phyloP scores from a whole-genome alignment of 148 eudicot species.

The Diospyros kaki region DNA sequence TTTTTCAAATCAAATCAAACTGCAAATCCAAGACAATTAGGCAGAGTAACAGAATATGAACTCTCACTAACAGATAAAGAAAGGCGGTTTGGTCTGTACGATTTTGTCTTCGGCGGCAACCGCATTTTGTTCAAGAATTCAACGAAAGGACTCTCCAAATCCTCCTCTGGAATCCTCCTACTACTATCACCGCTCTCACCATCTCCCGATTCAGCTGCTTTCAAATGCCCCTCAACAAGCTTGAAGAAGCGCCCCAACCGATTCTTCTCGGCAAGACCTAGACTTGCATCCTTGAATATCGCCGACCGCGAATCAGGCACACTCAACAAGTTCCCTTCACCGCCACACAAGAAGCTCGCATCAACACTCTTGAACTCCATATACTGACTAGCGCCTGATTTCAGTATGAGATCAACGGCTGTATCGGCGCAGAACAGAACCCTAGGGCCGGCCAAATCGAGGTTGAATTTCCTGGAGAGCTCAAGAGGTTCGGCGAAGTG shows the following conservation, averaged over 20 bases:
- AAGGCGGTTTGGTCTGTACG: constrained; percentile 44
- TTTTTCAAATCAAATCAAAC: neutral
- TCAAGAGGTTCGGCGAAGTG: constrained; percentile 20
- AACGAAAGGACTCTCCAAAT: constrained; percentile 65
- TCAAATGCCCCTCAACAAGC: constrained; percentile 53
- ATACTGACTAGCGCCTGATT: constrained; percentile 56
- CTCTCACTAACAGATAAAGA: constrained; percentile 30
- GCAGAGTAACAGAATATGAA: constrained; percentile 12
- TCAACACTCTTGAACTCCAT: constrained; percentile 75
- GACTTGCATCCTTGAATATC: constrained; percentile 49
- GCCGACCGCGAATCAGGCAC: constrained; percentile 77
- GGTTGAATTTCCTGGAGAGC: constrained; percentile 24
- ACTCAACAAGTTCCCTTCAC: constrained; percentile 29
- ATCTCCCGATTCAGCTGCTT: constrained; percentile 13
- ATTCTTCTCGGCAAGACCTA: constrained; percentile 50
- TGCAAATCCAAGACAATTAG: too few relatives aligned
- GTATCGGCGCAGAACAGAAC: constrained; percentile 72
- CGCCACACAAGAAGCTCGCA: constrained; percentile 41
- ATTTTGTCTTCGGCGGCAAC: constrained; percentile 55
- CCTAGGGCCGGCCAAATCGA: constrained; percentile 79
- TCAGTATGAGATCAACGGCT: constrained; percentile 48
- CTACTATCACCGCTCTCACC: constrained; percentile 21
- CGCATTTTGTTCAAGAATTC: constrained; percentile 51
- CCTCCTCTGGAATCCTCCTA: constrained; percentile 45
- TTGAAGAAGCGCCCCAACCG: constrained; percentile 60